Evolutionary conservation across 805 yeast species (phyloP).

Genomic region (Grigorovia yakushimaensis): DNA sequence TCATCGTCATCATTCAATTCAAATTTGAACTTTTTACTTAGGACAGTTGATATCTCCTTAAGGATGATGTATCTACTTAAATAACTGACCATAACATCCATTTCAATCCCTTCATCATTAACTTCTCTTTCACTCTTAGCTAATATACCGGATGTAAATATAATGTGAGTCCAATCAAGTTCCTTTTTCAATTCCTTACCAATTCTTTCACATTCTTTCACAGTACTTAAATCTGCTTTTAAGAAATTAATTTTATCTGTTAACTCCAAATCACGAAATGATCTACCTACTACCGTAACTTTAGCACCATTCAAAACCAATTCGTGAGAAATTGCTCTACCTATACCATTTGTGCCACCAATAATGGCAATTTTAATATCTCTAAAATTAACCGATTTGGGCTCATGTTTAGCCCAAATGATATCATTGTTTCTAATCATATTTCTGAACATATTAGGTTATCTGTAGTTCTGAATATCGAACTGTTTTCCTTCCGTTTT

Average conservation of each 20-base stretch:
- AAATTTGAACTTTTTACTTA: conserved; percentile 6
- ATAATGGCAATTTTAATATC: conserved; percentile 21
- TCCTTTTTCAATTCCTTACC: conserved; percentile 18
- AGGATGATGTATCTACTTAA: conserved; percentile 30
- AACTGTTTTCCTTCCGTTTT: not conserved
- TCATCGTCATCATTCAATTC: not conserved
- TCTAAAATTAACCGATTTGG: conserved; percentile 1
- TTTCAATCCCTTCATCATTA: conserved; percentile 32
- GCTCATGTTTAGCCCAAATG: conserved; percentile 1
- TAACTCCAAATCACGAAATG: conserved; percentile 29
- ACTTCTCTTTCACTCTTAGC: conserved; percentile 26
- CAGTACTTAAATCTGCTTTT: conserved; percentile 29
- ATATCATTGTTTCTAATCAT: not conserved
- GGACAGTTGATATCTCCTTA: conserved; percentile 18
- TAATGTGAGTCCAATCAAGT: conserved; percentile 18
- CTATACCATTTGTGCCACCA: conserved; percentile 36
- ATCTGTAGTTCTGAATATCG: no score
- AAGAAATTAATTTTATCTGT: conserved; percentile 22
- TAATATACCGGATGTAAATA: conserved; percentile 36
- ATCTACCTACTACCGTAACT: conserved; percentile 31
- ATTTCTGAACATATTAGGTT: not conserved
- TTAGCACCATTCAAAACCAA: conserved; percentile 24
- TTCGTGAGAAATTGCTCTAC: conserved; percentile 26
- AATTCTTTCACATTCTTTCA: conserved; percentile 17
- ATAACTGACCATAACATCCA: conserved; percentile 32